Base-by-base conservation (phyloP, 2,329 filamentous ascomycete genomes). In the Beauveria bassiana region DNA sequence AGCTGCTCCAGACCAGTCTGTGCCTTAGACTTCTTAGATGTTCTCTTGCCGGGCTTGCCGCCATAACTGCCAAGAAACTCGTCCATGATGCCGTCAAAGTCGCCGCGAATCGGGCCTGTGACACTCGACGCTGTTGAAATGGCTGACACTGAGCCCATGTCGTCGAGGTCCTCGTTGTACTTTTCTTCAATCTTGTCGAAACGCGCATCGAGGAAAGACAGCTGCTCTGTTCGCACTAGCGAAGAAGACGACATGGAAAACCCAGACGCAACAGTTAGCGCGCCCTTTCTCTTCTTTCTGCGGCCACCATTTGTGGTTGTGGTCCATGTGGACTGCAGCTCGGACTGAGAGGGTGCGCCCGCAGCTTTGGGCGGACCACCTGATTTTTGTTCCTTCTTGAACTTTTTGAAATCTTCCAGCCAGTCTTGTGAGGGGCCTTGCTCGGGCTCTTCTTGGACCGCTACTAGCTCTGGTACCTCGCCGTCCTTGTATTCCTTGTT, bases 201-300 rank as follows among this genome's bases (percentile, higher is more conserved):
- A 28, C 95, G 85, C 52, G 89, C 89, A 72, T 99, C 96, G 7
- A 99, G 80, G 1, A 96, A 82, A 0, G 86, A 87, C 63, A 96
- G 83, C 47, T 92, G 91, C 69, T 97, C 93, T 1, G 93, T 99
- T 61, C 95, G 86, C 57, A 91, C 87, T 20, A 96, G 80, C 0
- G 91, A 89, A 0, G 92, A 96, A 1, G 90, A 96, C 0, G 90
- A 92, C 93, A 96, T 96, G 58, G 90, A 95, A 75, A 95, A 96
- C 62, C 84, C 86, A 1, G 92, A 95, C 0, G 90, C 88, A 66
- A 89, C 91, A 3, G 93, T 98, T 73, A 96, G 77, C 2, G 95
- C 93, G 51, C 93, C 93, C 79, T 96, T 98, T 71, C 93, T 86
- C 84, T 96, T 97, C 86, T 98, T 98, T 64, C 83, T 84, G 58